Conservation (phyloP, 345 rosid species). For the Mallotus nudiflorus region DNA sequence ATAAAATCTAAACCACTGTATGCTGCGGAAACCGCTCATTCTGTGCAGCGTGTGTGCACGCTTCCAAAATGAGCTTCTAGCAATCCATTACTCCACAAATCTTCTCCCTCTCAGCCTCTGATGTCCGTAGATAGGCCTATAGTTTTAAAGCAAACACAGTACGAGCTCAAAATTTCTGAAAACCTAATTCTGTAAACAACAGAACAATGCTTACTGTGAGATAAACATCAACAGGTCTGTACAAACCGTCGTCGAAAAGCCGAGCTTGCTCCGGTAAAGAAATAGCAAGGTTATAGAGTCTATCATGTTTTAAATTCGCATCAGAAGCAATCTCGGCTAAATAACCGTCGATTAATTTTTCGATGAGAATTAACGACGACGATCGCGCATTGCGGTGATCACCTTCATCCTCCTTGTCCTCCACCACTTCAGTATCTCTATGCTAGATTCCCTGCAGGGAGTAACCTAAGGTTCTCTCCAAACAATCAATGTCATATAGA, state of each 20-base stretch:
- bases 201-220: constrained; percentile 59
- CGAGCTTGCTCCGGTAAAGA: constrained; percentile 84
- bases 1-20: constrained; percentile 91
- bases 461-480: constrained; percentile 71
- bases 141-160: not conserved
- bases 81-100: constrained; percentile 83
- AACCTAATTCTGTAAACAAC: no score
- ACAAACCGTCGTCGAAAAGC: constrained; percentile 93
- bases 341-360: constrained; percentile 88
- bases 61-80: constrained; percentile 87
- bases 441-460: constrained; percentile 60
- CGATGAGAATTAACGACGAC: constrained; percentile 73
- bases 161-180: not conserved
- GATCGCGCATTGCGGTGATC: constrained; percentile 32
- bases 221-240: constrained; percentile 91
- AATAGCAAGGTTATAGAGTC: constrained; percentile 64
- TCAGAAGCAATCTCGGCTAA: constrained; percentile 93
- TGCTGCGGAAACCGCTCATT: constrained; percentile 93
- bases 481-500: constrained; percentile 87
- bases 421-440: constrained; percentile 36
- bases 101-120: constrained; percentile 84
- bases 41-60: constrained; percentile 99
- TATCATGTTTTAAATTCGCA: constrained; percentile 77
- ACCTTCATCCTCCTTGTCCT: constrained; percentile 17
- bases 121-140: constrained; percentile 88